Conservation (phyloP, 805 yeast species). For the Ogataea saltuana region DNA sequence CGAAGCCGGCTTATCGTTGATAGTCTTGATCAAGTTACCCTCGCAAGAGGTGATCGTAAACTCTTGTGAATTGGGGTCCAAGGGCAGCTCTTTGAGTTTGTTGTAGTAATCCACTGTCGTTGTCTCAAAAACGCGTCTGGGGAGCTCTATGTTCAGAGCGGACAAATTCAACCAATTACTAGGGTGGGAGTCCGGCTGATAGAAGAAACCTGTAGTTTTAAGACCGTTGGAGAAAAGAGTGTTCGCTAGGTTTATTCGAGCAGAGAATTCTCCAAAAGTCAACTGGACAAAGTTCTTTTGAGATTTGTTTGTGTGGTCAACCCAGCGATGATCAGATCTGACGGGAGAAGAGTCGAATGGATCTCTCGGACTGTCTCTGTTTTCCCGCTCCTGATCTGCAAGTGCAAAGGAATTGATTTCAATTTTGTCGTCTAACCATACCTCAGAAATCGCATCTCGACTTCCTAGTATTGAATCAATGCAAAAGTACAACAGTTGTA, state of each 20-base stretch:
- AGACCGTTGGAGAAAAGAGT: slow-evolving; percentile 31
- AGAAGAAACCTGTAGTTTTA: slow-evolving; percentile 28
- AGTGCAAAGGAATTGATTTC: slow-evolving; percentile 14
- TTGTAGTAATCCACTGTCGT: slow-evolving; percentile 11
- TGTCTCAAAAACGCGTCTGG: not conserved
- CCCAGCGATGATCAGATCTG: slow-evolving; percentile 17
- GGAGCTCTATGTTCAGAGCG: slow-evolving; percentile 6
- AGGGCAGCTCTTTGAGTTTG: slow-evolving; percentile 15
- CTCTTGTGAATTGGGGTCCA: slow-evolving; percentile 20
- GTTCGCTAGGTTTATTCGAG: slow-evolving; percentile 24
- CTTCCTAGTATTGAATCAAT: slow-evolving; percentile 31
- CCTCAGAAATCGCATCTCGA: slow-evolving; percentile 30
- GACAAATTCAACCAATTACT: slow-evolving; percentile 19
- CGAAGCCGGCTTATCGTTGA: slow-evolving; percentile 59
- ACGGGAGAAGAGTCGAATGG: slow-evolving; percentile 12
- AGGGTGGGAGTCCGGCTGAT: slow-evolving; percentile 12
- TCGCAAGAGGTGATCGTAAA: slow-evolving; percentile 49
- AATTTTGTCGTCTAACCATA: slow-evolving; percentile 28
- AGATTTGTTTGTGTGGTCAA: slow-evolving; percentile 9
- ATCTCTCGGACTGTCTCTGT: not conserved
- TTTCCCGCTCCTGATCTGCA: slow-evolving; percentile 9
- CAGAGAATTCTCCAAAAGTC: slow-evolving; percentile 1
- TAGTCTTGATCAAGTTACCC: slow-evolving; percentile 60
- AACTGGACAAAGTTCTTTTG: not conserved
- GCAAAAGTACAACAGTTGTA: slow-evolving; percentile 28